A percentile compares a stretch with the other conserved stretches of the same genome.
Evolutionary conservation across 192 early-diverging fungal genomes (phyloP).

Genomic region (Backusella tuberculispora): DNA sequence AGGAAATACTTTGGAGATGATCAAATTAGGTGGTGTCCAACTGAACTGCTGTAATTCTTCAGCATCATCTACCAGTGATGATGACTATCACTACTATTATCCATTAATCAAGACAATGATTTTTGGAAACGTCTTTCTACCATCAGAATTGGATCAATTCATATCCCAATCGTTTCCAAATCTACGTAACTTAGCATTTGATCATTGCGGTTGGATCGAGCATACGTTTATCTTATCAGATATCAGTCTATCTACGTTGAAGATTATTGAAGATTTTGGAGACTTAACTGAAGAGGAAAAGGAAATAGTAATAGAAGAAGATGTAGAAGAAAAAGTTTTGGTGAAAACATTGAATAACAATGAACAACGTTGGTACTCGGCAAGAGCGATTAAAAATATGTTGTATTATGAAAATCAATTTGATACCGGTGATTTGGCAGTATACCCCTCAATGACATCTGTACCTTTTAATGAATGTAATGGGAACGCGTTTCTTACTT

Average conservation of each 20-base stretch:
- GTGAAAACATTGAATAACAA: neutral
- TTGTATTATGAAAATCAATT: constrained; percentile 3
- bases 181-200: neutral
- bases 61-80: neutral
- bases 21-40: neutral
- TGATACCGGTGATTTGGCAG: neutral
- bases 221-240: neutral
- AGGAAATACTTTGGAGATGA: neutral
- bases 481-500: neutral
- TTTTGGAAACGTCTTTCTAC: neutral
- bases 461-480: neutral
- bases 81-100: too few species aligned
- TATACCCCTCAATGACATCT: neutral
- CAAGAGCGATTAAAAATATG: neutral
- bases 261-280: neutral
- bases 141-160: neutral
- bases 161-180: neutral
- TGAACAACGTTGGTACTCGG: neutral
- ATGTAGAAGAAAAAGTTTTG: neutral
- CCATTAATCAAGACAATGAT: neutral
- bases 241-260: neutral
- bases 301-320: too few species aligned
- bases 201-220: neutral
- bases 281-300: neutral
- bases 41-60: neutral